Evolutionary conservation across 495 filamentous ascomycete species (phyloP).

Genomic region (Aspergillus heteromorphus): DNA sequence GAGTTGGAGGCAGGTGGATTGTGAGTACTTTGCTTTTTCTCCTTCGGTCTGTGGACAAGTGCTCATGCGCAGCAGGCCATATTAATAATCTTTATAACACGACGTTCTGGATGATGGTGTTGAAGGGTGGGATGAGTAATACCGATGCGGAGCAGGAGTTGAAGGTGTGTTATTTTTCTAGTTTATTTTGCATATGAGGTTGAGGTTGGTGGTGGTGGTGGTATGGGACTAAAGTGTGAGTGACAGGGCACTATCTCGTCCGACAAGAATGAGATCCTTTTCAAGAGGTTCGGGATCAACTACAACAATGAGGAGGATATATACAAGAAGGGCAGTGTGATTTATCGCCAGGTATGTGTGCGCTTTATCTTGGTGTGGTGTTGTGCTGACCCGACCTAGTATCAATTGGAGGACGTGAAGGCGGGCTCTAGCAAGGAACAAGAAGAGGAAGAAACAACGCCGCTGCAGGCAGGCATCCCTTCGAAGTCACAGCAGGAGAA

Average conservation of each 20-base stretch:
- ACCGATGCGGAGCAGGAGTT: conserved; percentile 75
- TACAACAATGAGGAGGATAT: conserved; percentile 95
- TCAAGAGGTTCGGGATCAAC: conserved; percentile 83
- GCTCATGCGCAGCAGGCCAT: conserved; percentile 54
- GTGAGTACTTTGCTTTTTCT: conserved; percentile 54
- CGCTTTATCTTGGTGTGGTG: not conserved
- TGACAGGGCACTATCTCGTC: conserved; percentile 73
- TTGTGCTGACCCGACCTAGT: conserved; percentile 18
- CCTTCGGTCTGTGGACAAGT: not conserved
- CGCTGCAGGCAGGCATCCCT: conserved; percentile 27
- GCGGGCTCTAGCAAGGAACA: conserved; percentile 11
- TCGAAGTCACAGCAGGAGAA: conserved; percentile 77
- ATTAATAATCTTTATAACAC: conserved; percentile 99
- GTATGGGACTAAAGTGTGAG: not conserved
- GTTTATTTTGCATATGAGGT: not conserved
- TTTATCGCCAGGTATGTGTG: conserved; percentile 68
- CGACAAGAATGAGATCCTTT: conserved; percentile 96
- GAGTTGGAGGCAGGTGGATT: conserved; percentile 95
- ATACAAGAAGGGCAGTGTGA: conserved; percentile 85
- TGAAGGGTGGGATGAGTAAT: conserved; percentile 65
- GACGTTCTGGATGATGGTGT: conserved; percentile 86
- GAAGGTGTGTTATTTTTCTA: conserved; percentile 48
- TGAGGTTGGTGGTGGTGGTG: not conserved
- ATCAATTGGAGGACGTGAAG: conserved; percentile 36
- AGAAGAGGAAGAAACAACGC: conserved; percentile 10